Conservation (phyloP, 176 grass and related monocot species). For the Stipa capillata region DNA sequence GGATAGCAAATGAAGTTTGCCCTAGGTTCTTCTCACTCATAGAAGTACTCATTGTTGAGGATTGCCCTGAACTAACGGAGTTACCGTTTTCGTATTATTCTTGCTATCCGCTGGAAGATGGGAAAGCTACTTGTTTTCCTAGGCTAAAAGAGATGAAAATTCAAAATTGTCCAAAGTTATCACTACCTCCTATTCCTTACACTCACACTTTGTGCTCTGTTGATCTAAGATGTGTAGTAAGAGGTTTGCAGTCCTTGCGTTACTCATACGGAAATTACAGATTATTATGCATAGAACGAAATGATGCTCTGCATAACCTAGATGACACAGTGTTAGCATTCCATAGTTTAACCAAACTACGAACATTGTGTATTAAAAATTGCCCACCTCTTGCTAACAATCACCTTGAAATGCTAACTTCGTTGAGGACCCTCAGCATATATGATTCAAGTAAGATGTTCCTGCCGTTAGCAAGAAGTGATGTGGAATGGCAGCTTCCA, state of each 20-base stretch:
- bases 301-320: background rate
- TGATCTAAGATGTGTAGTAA: fast-evolving
- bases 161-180: fast-evolving
- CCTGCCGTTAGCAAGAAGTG: background rate
- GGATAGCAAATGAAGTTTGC: no score
- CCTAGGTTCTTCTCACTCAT: no score
- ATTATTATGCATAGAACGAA: fast-evolving
- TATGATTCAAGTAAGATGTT: fast-evolving
- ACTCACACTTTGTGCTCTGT: background rate
- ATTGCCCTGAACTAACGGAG: no score
- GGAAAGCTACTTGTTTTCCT: no score
- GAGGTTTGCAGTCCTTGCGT: fast-evolving
- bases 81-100: no score
- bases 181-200: background rate
- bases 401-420: background rate
- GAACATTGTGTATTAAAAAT: fast-evolving
- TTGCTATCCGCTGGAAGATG: no score
- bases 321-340: background rate
- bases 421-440: background rate
- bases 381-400: background rate
- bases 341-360: background rate
- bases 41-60: no score
- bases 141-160: background rate
- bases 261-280: background rate
- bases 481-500: background rate